Base-by-base conservation (phyloP, 805 yeast genomes). In the Metschnikowia corniflorae region DNA sequence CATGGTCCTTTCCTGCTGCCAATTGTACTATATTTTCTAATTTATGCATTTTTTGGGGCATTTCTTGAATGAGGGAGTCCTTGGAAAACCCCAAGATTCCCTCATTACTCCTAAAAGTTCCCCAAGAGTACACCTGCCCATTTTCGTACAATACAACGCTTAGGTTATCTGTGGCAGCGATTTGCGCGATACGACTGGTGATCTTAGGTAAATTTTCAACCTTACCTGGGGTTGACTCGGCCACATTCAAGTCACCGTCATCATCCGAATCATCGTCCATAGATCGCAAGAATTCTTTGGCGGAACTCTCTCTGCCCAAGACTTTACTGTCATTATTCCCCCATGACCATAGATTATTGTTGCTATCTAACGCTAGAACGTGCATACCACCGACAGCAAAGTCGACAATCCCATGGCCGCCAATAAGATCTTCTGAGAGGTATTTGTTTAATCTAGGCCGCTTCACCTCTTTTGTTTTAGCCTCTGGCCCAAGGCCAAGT, bases 361-460 rank as follows among this genome's bases (percentile, higher is more conserved):
- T 66, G 26, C 75, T 60, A 55, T 88, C 97, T 34, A 91, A 62
- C 0, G 91, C 97, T 29, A 93, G 57, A 1, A 84, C 77, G 56
- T 93, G 99, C 83, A 93, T 91, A 34, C 98, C 99, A 33, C 99
- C 99, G 17, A 79, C 95, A 1, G 95, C 87, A 53, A 93, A 70
- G 45, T 86, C 91, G 18, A 88, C 93, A 37, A 93, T 78, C 2
- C 83, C 82, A 7, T 72, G 77, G 3, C 75, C 75, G 6, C 50
- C 57, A 16, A 63, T 42, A 17, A 47, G 53, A 19, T 82, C 84
- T 16, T 63, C 62, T 2, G 77, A 68, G 44, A 93, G 68, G 41
- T 69, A 78, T 2, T 96, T 88, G 51, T 89, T 93, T 56, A 91
- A 68, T 48, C 99, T 76, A 13, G 99, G 99, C 56, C 99, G 78